phyloP scores from a whole-genome alignment of 2,329 filamentous ascomycete species.

The Ascochyta pisi region DNA sequence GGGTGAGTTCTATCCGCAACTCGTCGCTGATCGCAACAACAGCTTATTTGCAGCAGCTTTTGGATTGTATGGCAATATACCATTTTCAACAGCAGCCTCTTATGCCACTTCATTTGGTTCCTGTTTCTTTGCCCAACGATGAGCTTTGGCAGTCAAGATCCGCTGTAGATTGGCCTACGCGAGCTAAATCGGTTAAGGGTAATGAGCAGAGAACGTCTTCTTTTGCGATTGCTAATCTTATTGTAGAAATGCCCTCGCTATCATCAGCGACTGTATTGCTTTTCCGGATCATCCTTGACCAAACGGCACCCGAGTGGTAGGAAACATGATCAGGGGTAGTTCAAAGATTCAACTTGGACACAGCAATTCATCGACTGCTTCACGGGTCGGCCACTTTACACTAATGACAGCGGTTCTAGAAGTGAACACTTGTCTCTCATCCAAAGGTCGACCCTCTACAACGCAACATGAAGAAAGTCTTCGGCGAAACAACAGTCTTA shows the following conservation, averaged over 20 bases:
- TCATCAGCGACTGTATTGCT: slow-evolving; percentile 2
- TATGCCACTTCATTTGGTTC: slow-evolving; percentile 2
- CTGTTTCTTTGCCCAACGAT: slow-evolving; percentile 5
- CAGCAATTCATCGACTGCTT: too few species aligned
- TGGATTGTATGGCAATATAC: slow-evolving; percentile 18
- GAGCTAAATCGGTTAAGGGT: not conserved
- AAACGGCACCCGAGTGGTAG: too few species aligned
- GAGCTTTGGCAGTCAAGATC: not conserved
- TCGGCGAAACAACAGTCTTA: too few species aligned
- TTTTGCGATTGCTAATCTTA: not conserved
- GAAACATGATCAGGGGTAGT: too few species aligned
- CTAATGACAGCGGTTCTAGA: too few species aligned
- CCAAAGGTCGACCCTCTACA: too few species aligned
- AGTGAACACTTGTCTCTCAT: too few species aligned
- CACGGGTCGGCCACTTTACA: too few species aligned
- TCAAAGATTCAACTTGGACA: too few species aligned
- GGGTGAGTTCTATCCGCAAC: slow-evolving; percentile 52
- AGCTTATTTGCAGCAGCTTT: slow-evolving; percentile 1
- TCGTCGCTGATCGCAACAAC: slow-evolving; percentile 3
- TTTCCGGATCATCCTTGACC: not conserved
- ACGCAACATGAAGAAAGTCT: too few species aligned
- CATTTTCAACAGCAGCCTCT: slow-evolving; percentile 9
- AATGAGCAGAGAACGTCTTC: not conserved
- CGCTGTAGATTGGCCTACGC: not conserved
- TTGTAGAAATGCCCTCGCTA: slow-evolving; percentile 4